phyloP scores from a whole-genome alignment of 192 early-diverging fungal genomes.

The Coemansia sp. region DNA sequence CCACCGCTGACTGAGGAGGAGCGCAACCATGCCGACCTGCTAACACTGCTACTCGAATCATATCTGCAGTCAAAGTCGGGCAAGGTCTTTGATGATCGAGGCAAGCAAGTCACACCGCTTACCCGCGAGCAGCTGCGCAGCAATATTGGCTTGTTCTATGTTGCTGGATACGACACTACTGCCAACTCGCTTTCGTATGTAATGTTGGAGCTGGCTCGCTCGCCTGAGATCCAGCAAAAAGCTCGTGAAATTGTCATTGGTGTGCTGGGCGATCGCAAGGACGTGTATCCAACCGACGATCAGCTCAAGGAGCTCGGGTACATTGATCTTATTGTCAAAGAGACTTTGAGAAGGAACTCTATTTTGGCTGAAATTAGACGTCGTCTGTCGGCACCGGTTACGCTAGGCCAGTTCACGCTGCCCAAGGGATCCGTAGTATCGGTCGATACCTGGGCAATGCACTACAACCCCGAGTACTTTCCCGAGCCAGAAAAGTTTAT shows the following conservation, averaged over 20 bases:
- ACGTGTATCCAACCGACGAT: constrained; percentile 54
- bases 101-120: constrained; percentile 38
- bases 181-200: constrained; percentile 57
- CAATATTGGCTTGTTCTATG: constrained; percentile 57
- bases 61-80: constrained; percentile 44
- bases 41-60: constrained; percentile 59
- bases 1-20: constrained; percentile 45
- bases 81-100: constrained; percentile 46
- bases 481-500: constrained; percentile 47
- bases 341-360: constrained; percentile 50
- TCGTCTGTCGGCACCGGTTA: constrained; percentile 38
- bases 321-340: constrained; percentile 57
- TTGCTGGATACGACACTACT: constrained; percentile 61
- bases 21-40: constrained; percentile 54
- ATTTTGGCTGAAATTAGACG: constrained; percentile 51
- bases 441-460: constrained; percentile 50
- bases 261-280: constrained; percentile 57
- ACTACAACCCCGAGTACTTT: constrained; percentile 51
- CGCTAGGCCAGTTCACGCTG: constrained; percentile 43
- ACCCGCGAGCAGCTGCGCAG: constrained; percentile 53
- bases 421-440: constrained; percentile 44
- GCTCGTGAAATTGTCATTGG: constrained; percentile 56
- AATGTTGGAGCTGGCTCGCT: constrained; percentile 49
- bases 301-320: constrained; percentile 57
- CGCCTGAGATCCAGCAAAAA: constrained; percentile 56